Base-by-base conservation (phyloP, 2,329 filamentous ascomycete genomes). In the Xylariomycetidae sp. region DNA sequence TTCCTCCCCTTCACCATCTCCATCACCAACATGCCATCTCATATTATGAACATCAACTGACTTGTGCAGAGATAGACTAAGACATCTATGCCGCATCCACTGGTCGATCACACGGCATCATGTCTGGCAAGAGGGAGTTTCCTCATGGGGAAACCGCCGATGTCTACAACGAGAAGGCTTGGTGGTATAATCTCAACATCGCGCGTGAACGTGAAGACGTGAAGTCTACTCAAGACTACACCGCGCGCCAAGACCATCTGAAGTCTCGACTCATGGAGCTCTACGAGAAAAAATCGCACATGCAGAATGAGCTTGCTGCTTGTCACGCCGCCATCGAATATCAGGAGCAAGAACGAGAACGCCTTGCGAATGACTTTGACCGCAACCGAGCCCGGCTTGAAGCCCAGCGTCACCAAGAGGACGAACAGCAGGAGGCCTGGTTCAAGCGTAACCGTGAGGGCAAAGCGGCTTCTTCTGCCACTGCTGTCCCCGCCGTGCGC, bases 321-420 rank as follows among this genome's bases (percentile, higher is more conserved):
- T 12, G 56, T 11, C 30, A 36, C 5, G 27, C 32, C 2, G 37
- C 25, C 23, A 57, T 58, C 15, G 33, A 47, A 13, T 35, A 33
- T 3, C 40, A 49, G 3, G 50, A 53, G 31, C 36, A 45, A 20
- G 43, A 51, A 27, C 49, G 54, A 33, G 48, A 51, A 14, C 41
- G 38, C 15, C 26, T 58, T 3, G 40, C 26, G 4, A 38, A 44
- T 2, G 46, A 51, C 9, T 52, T 45, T 25, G 48, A 58, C 11
- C 36, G 32, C 1, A 41, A 22, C 23, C 33, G 33, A 25, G 20
- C 27, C 6, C 26, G 16, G n/a, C 29, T 54, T 14, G n/a, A 22
- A 10, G 30, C 37, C 2, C 33, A 45, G 23, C 51, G 51, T 11
- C 41, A 33, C 19, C 44, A 46, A 4, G 51, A 56, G 17, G 55